Evolutionary conservation across 306 rosid species (phyloP), one percentile per base, ranked within the genome.

Genomic region (Casuarina glauca): DNA sequence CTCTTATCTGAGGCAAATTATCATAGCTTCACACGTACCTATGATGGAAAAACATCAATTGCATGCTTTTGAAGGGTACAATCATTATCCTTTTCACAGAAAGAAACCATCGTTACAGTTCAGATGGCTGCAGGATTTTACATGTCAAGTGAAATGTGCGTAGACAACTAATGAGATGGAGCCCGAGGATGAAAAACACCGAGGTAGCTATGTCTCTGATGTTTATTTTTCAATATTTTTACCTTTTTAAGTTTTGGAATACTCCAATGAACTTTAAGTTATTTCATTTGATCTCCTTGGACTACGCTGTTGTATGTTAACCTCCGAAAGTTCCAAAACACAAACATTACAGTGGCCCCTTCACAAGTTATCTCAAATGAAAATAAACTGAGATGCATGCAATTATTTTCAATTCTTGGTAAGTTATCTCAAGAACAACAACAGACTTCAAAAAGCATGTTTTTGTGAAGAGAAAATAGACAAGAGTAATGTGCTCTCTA

Each of bases 1-100:
- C 70, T n/a, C 57, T 39, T 10, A 46, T 48, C 63, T 71, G 42
- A 35, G 11, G 62, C 58, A 73, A 42, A 68, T 52, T 32, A 64
- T 63, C 60, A 38, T 44, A 17, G 52, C 67, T 51, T 53, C 54
- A 10, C 8, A 17, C 48, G 53, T 42, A 67, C 32, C 67, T 4
- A 43, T 12, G 26, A 70, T 19, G 70, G 36, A 5, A 10, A 58
- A 36, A 62, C 44, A 12, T 55, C 70, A 5, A 13, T 55, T 39
- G 45, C 62, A 48, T 48, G 76, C 63, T 49, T 5, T 70, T 9
- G 39, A 9, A 54, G 20, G 42, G 68, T 44, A 61, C 1, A 11
- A 4, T 36, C 42, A 26, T 38, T 26, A 26, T 26, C 32, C 32
- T 26, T 26, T 26, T 26, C 32, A 26, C 50, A 26, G 4, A 67